Evolutionary conservation across 2,329 filamentous ascomycete genomes (phyloP), one percentile per base, ranked within the genome.

Genomic region (Phialophora expanda): DNA sequence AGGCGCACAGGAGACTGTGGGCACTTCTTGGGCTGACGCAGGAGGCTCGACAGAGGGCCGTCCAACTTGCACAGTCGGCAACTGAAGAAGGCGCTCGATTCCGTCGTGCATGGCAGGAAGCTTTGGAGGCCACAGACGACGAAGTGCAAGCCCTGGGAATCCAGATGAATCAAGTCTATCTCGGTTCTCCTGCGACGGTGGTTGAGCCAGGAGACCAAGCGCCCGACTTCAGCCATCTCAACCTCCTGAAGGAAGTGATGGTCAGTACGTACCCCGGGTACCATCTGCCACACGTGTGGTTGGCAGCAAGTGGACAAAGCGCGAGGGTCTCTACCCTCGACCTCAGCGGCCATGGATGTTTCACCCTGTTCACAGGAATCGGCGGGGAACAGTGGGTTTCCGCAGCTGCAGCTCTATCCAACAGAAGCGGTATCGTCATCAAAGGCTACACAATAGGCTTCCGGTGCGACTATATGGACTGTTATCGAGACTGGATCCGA

Each of bases 271-370:
- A 83, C 70, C 87, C 87, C 0, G 87, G 87, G 4, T 78, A 78
- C 30, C 79, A 86, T 2, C 74, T 89, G 24, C 87, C 87, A 6
- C 87, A 89, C 73, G 86, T 48, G 79, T 0, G 89, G 87, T 87
- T 76, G 88, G 86, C 0, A 12, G 9, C 17, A 41, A 20, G 38
- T 38, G 8, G 30, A 17, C 54, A 22, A 38, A 34, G 7, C 4
- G 17, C 32, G 17, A 9, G 54, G 20, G 14, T 56, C 22, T 56
- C 54, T 1, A 56, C 54, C 2, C 82, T 86, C 48, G 87, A 89
- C 73, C 75, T 89, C 1, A 84, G 84, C 0, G 86, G 87, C 0
- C 78, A 87, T 55, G 83, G 85, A 0, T 70, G 70, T 7, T 56
- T 56, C 20, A 41, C 7, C 9, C 54, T 56, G n/a, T 56, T 56